Conservation (phyloP, 305 asterid species). For the Salvia sclarea region DNA sequence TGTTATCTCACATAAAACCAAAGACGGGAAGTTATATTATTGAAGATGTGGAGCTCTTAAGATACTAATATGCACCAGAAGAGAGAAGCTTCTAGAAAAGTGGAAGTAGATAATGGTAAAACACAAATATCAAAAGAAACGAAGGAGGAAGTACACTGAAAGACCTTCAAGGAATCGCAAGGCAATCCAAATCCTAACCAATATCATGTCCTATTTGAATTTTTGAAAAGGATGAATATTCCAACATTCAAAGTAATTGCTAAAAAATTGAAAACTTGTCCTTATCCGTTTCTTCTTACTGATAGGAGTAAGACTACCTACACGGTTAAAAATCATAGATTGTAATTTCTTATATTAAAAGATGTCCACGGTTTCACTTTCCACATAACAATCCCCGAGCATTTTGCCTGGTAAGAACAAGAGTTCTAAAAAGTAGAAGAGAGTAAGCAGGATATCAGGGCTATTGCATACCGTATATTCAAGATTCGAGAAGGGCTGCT, state of each 20-base stretch:
- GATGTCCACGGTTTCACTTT: constrained; percentile 23
- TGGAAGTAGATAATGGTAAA: constrained; percentile 2
- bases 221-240: neutral
- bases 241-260: constrained; percentile 16
- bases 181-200: constrained; percentile 13
- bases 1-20: constrained; percentile 13
- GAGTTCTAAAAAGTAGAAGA: constrained; percentile 3
- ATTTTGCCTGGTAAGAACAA: constrained; percentile 19
- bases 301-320: neutral
- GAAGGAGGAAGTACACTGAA: neutral
- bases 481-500: constrained; percentile 94
- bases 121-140: neutral
- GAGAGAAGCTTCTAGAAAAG: constrained; percentile 16
- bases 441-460: constrained; percentile 28
- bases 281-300: constrained; percentile 16
- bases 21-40: constrained; percentile 4
- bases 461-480: constrained; percentile 87
- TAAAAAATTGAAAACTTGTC: constrained; percentile 6
- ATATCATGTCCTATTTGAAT: neutral
- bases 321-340: constrained; percentile 11
- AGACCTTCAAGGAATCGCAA: constrained; percentile 27
- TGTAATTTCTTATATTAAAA: constrained; percentile 13
- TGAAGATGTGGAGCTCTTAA: constrained; percentile 23
- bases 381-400: constrained; percentile 26
- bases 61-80: constrained; percentile 24